A percentile compares a stretch with the other conserved stretches of the same genome.
Conservation (phyloP, 345 rosid genomes). For the Lepidium africanum region DNA sequence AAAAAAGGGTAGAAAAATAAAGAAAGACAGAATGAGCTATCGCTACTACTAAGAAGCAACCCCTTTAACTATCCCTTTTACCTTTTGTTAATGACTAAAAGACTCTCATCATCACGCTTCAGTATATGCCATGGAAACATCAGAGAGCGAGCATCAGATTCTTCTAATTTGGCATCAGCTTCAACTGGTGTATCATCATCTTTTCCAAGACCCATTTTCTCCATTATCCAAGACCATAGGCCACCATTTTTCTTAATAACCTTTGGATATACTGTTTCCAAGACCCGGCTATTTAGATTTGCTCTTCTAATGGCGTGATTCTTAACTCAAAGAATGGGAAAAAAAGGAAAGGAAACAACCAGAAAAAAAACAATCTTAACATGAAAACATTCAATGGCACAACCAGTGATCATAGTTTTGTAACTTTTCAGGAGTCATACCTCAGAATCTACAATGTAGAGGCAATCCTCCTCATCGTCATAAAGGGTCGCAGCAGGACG, state of each 20-base stretch:
- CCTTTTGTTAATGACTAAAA: constrained; percentile 58
- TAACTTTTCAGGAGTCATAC: constrained; percentile 34
- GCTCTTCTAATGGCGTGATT: constrained; percentile 94
- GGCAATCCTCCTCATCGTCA: constrained; percentile 59
- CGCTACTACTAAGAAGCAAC: not conserved
- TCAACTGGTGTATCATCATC: constrained; percentile 31
- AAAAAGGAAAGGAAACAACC: not conserved
- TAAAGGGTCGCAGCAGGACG: constrained; percentile 78
- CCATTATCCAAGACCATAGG: constrained; percentile 64
- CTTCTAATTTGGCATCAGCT: constrained; percentile 39
- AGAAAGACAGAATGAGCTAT: not conserved
- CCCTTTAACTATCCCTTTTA: constrained; percentile 20
- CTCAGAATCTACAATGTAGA: constrained; percentile 90
- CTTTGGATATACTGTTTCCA: constrained; percentile 80
- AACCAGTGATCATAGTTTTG: not conserved
- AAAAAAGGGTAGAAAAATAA: not conserved
- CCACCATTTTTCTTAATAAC: constrained; percentile 36
- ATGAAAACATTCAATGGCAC: not conserved
- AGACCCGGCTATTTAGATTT: constrained; percentile 61
- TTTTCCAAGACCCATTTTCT: constrained; percentile 48
- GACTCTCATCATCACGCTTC: constrained; percentile 38
- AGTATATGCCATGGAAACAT: constrained; percentile 88
- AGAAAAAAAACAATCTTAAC: not conserved
- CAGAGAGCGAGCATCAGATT: constrained; percentile 37
- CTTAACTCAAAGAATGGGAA: constrained; percentile 32